Conservation (phyloP, 2,329 filamentous ascomycete genomes). For the Ceratocystis lukuohia region DNA sequence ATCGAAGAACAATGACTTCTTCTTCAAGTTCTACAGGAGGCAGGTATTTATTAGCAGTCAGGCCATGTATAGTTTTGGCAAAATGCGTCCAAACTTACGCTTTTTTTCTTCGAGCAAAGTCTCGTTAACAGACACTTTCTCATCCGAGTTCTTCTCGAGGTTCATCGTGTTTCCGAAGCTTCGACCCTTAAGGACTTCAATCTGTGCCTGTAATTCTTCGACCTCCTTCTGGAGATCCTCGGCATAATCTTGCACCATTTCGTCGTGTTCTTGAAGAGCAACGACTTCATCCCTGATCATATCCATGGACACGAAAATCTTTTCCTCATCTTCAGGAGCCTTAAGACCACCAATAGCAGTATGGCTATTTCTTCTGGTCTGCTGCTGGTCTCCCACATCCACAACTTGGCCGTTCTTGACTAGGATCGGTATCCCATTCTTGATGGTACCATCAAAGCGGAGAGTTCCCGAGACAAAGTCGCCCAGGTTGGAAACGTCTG, state of each 20-base stretch:
- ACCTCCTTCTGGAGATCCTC: constrained; percentile 40
- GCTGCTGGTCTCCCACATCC: constrained; percentile 29
- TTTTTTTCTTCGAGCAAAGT: constrained; percentile 40
- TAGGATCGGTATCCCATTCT: constrained; percentile 42
- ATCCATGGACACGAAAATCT: constrained; percentile 48
- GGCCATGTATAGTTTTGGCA: neutral
- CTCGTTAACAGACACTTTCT: constrained; percentile 21
- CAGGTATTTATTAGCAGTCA: neutral
- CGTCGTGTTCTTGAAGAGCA: constrained; percentile 42
- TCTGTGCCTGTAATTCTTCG: constrained; percentile 36
- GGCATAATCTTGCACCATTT: constrained; percentile 41
- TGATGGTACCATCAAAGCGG: constrained; percentile 37
- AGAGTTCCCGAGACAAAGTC: constrained; percentile 45
- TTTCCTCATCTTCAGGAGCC: constrained; percentile 41
- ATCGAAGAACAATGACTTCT: constrained; percentile 45
- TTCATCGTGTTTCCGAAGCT: constrained; percentile 28
- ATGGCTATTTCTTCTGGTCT: constrained; percentile 28
- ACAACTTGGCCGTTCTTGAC: constrained; percentile 41
- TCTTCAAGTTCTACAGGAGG: constrained; percentile 39
- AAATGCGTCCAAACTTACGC: constrained; percentile 33
- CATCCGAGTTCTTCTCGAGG: constrained; percentile 19
- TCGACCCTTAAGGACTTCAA: constrained; percentile 32
- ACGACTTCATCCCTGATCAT: constrained; percentile 47
- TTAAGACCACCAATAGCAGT: constrained; percentile 38
- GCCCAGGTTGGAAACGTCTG: constrained; percentile 41